Evolutionary conservation across 139 green algal species (phyloP), one percentile per base, ranked within the genome.

Genomic region (Coelastrella sp.): DNA sequence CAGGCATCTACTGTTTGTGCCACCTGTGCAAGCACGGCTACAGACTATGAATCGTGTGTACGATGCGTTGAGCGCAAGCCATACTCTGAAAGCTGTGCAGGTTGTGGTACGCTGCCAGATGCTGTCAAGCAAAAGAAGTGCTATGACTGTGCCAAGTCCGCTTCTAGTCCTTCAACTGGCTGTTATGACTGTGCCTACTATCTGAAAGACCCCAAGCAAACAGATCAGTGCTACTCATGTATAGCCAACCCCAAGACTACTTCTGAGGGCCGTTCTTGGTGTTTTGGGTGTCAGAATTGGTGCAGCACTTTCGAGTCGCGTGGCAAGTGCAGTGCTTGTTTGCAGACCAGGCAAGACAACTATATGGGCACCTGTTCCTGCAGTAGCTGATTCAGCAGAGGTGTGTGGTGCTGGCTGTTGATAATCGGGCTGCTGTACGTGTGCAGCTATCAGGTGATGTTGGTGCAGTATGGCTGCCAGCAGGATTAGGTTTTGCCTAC

Each of bases 271-370:
- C 53, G 45, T 25, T 5, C 40, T 41, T 79, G 43, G 43, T 79
- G 72, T 30, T 43, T 37, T 59, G 68, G 68, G 37, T 79, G 72
- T 48, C 72, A 63, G 30, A 79, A 79, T 27, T 79, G 72, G 72
- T 79, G 72, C 72, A 50, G 13, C 72, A 79, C 43, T 17, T 63
- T 15, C 15, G 72, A 63, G 41, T 64, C 25, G 7, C n/a, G 43
- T 5, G 41, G 27, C 11, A 7, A 79, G n/a, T 79, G 72, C 43
- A 63, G 13, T 15, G 41, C 72, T 7, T 79, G 72, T 48, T 51
- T 79, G 45, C n/a, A 21, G 21, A 79, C 72, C 11, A 27, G 38
- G 25, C 72, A 79, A 43, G 45, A 45, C 2, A 27, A 25, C 27
- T 79, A 79, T 30, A 23, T 79, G 43, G 17, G 11, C 15, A 30